Percentiles rank a stretch among this genome's conserved stretches.
phyloP scores from a whole-genome alignment of 2,329 filamentous ascomycete species.

The Botryosphaeria agaves region DNA sequence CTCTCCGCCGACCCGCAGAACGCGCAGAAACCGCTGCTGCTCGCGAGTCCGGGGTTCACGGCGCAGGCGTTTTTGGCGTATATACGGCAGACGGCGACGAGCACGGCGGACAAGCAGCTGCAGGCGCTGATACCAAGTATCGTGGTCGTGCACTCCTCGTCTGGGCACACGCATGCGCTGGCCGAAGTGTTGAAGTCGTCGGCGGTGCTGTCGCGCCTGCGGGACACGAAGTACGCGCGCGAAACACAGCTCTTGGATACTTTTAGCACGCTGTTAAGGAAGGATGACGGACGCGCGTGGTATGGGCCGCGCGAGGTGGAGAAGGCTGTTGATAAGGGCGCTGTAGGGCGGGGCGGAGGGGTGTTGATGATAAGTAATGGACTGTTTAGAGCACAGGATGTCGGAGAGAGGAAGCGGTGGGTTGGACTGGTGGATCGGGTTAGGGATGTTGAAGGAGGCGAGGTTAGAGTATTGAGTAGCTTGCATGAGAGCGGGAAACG shows the following conservation, averaged over 20 bases:
- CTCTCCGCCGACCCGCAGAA: constrained; percentile 34
- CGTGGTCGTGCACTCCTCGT: constrained; percentile 64
- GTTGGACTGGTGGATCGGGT: constrained; percentile 78
- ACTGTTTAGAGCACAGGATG: constrained; percentile 69
- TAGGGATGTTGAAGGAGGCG: constrained; percentile 62
- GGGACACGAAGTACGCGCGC: constrained; percentile 72
- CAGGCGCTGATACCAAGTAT: constrained; percentile 43
- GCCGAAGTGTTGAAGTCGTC: constrained; percentile 73
- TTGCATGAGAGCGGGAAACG: constrained; percentile 86
- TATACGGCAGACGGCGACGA: constrained; percentile 42
- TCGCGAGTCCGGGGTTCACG: constrained; percentile 81
- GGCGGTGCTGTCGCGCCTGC: constrained; percentile 59
- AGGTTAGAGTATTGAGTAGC: constrained; percentile 76
- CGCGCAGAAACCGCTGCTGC: constrained; percentile 53
- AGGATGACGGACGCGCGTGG: constrained; percentile 77
- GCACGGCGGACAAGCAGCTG: constrained; percentile 57
- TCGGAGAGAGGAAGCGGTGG: constrained; percentile 61
- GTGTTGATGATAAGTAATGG: constrained; percentile 74
- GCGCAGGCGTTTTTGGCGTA: constrained; percentile 67
- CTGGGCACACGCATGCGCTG: constrained; percentile 72
- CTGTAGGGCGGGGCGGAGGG: constrained; percentile 73
- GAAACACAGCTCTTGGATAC: constrained; percentile 75
- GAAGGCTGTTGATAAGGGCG: constrained; percentile 68
- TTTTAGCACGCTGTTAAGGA: constrained; percentile 60
- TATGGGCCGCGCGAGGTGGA: constrained; percentile 76